A percentile compares a stretch with the other conserved stretches of the same genome.
Conservation (phyloP, 768 basidiomycete species). For the Boletus tomentosulus region DNA sequence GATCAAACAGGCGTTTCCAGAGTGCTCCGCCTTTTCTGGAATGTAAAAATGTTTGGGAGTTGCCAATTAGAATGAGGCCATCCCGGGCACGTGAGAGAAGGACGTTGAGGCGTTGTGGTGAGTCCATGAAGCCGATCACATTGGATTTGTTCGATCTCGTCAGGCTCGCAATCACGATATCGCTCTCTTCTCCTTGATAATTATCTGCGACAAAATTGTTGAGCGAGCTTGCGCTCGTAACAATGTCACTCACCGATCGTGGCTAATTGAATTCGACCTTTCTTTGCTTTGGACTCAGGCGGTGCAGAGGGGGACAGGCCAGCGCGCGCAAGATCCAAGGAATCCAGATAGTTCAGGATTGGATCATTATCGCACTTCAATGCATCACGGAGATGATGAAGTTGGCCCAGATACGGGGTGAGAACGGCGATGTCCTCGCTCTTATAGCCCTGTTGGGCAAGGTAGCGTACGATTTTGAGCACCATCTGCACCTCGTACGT, state of each 20-base stretch:
- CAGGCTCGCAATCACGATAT: constrained; percentile 59
- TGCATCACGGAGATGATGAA: constrained; percentile 43
- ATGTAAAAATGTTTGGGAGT: constrained; percentile 49
- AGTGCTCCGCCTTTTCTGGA: constrained; percentile 14
- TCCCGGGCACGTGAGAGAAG: constrained; percentile 64
- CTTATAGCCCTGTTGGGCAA: constrained; percentile 64
- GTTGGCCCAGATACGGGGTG: constrained; percentile 67
- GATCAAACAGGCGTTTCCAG: constrained; percentile 11
- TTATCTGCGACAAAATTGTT: constrained; percentile 45
- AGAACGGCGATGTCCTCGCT: constrained; percentile 58
- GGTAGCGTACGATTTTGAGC: constrained; percentile 59
- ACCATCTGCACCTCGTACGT: constrained; percentile 57
- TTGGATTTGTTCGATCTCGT: constrained; percentile 53
- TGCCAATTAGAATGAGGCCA: constrained; percentile 64
- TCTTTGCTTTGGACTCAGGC: constrained; percentile 36
- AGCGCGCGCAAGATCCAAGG: constrained; percentile 50
- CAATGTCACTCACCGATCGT: constrained; percentile 50
- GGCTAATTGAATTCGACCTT: constrained; percentile 42
- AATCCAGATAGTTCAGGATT: constrained; percentile 59
- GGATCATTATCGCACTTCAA: constrained; percentile 50
- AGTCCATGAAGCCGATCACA: constrained; percentile 68
- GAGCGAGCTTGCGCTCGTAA: not conserved
- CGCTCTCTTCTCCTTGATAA: constrained; percentile 72
- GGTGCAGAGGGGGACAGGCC: constrained; percentile 40
- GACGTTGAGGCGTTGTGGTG: constrained; percentile 67